Evolutionary conservation across 306 rosid genomes (phyloP), one percentile per base, ranked within the genome.

Genomic region (Astragalus membranaceus): DNA sequence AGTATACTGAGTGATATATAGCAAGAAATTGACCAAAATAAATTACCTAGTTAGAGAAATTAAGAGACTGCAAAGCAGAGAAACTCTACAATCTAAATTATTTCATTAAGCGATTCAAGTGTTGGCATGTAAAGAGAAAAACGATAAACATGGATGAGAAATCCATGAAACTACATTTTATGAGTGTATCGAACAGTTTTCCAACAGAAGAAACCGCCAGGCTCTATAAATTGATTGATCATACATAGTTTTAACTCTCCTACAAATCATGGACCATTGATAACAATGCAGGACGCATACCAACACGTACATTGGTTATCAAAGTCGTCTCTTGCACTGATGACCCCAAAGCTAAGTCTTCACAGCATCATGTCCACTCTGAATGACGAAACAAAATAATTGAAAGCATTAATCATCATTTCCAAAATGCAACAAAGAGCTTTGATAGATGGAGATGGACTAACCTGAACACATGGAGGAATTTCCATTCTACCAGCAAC

Each of bases 241-340:
- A 17, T 42, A 48, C 53, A 73, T 41, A 47, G 37, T 64, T 61
- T n/a, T n/a, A 26, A 63, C 50, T 55, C 50, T 55, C 65, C 47
- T 66, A 72, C 62, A 9, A 6, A 43, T 72, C 44, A 50, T 47
- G 53, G 56, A 64, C 15, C 46, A 42, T 62, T 70, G 75, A 67
- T 61, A 76, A 76, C 82, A 79, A 68, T 75, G 96, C 96, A 83
- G 95, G 96, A 88, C 89, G 96, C 90, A 64, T 73, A 79, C 92
- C 92, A 88, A 83, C 87, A 75, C 55, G 88, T 12, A n/a, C 73
- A 74, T 81, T 90, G 96, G 85, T 67, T 64, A 49, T 56, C 80
- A 63, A 46, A 61, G 57, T 44, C 96, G 86, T 88, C 96, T 48
- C 96, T 86, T 88, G 90, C 96, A 88, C 33, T 60, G 47, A 62